Conservation (phyloP, 805 yeast genomes). For the Saturnispora dispora region DNA sequence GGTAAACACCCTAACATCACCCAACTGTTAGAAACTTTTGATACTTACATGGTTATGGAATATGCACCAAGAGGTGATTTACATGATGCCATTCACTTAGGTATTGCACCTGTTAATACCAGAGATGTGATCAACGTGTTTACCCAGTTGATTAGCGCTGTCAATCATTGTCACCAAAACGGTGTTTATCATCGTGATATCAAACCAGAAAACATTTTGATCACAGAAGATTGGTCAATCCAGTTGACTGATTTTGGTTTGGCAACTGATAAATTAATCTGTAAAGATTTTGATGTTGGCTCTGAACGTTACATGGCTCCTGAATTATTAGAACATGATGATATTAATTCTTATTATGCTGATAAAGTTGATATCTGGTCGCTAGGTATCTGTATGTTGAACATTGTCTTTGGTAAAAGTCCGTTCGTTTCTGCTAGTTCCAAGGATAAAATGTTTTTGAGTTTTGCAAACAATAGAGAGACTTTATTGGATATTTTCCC, state of each 20-base stretch:
- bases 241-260: constrained; percentile 53
- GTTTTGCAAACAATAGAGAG: constrained; percentile 81
- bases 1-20: constrained; percentile 46
- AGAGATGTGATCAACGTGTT: constrained; percentile 48
- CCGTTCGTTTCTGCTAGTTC: constrained; percentile 79
- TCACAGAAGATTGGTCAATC: constrained; percentile 46
- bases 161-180: constrained; percentile 40
- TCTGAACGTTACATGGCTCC: constrained; percentile 94
- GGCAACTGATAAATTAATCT: constrained; percentile 42
- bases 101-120: constrained; percentile 51
- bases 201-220: constrained; percentile 49
- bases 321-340: constrained; percentile 58
- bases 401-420: constrained; percentile 78
- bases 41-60: constrained; percentile 53
- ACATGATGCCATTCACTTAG: constrained; percentile 65
- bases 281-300: constrained; percentile 78
- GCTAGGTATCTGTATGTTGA: constrained; percentile 71
- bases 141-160: constrained; percentile 40
- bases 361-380: constrained; percentile 86
- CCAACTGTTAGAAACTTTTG: constrained; percentile 40
- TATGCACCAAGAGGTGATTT: constrained; percentile 84
- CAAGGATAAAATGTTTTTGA: constrained; percentile 68
- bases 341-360: constrained; percentile 59
- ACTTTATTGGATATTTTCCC: constrained; percentile 88
- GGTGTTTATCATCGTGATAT: constrained; percentile 48